Evolutionary conservation across 73 alveolate species (phyloP), one percentile per base, ranked within the genome.

Genomic region (Stentor roeselii): DNA sequence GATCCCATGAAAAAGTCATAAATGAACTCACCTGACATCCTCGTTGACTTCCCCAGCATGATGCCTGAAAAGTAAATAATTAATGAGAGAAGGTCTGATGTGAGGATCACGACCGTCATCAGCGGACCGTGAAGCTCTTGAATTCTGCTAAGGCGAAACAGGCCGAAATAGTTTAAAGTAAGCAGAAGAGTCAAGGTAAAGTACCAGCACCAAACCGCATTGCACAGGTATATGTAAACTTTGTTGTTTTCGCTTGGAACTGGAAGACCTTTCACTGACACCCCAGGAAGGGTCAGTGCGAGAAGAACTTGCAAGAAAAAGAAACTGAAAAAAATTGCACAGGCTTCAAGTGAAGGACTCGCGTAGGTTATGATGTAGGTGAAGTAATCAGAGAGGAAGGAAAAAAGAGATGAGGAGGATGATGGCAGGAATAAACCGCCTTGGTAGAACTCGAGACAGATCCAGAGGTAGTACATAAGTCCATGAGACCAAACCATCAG

Each of bases 1-100:
- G 86, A 76, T 61, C 87, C 87, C 87, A 80, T 80, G 60, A 80
- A 80, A 36, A 80, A 61, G 39, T 80, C 87, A 61, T 80, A 80
- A 61, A 80, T 6, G 27, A 14, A 39, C 27, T 60, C 42, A n/a
- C 87, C 87, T 27, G 87, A 59, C 86, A 80, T 60, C 3, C 87
- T 42, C 21, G 34, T 42, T 35, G 14, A 39, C 34, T 42, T 80
- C 21, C 58, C 58, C 30, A 14, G 15, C 50, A 42, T 0, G 34
- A 80, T 34, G 15, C 84, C 85, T 0, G 80, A 14, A 14, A 80
- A 41, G 3, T 80, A 36, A 0, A 61, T 60, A 59, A 35, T 15
- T 0, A 61, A 14, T 15, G 87, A 40, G 11, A 42, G 11, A 35
- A 61, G 6, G 35, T 59, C 59, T 34, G 80, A 31, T n/a, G 42